These are phyloP conservation scores for Verticillium zaregamsianum DNA, from an alignment of 2,329 filamentous ascomycete genomes.

Conservation along the genomic window DNA sequence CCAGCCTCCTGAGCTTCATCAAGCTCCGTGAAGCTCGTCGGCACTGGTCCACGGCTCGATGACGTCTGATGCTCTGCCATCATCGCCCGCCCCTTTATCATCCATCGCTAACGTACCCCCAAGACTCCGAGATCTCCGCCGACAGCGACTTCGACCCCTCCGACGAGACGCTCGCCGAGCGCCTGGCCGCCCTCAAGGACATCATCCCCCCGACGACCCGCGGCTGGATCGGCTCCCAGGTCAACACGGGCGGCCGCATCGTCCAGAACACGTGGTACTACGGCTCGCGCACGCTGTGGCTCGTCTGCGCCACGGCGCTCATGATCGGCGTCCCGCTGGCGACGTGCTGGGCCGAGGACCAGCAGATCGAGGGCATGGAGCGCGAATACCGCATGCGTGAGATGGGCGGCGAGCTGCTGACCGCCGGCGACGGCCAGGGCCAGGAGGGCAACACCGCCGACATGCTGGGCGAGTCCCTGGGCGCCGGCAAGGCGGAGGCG, in stretches of 20 bases:
- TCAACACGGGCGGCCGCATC: conserved; percentile 50
- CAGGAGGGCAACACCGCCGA: conserved; percentile 39
- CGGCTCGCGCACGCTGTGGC: conserved; percentile 79
- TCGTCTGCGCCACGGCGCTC: conserved; percentile 83
- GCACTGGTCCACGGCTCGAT: neutral
- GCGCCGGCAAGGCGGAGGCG: conserved; percentile 29
- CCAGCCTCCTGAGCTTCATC: neutral
- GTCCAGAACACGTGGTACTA: conserved; percentile 56
- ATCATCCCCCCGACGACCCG: conserved; percentile 71
- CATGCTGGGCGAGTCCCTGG: conserved; percentile 46
- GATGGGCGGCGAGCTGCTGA: conserved; percentile 70
- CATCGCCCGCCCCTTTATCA: neutral
- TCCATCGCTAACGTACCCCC: conserved; percentile 3
- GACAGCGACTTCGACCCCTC: conserved; percentile 65
- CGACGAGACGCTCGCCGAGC: conserved; percentile 60
- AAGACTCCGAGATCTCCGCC: conserved; percentile 81
- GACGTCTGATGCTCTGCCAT: neutral
- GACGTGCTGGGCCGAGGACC: conserved; percentile 89
- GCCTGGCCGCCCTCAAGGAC: conserved; percentile 68
- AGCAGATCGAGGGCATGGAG: conserved; percentile 97
- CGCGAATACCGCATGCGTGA: conserved; percentile 95
- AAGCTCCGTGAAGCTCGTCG: neutral
- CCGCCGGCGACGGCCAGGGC: conserved; percentile 35
- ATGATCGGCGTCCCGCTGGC: conserved; percentile 91
- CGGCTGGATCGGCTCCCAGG: conserved; percentile 59